phyloP scores from a whole-genome alignment of 345 rosid species.

The Triadica sebifera region DNA sequence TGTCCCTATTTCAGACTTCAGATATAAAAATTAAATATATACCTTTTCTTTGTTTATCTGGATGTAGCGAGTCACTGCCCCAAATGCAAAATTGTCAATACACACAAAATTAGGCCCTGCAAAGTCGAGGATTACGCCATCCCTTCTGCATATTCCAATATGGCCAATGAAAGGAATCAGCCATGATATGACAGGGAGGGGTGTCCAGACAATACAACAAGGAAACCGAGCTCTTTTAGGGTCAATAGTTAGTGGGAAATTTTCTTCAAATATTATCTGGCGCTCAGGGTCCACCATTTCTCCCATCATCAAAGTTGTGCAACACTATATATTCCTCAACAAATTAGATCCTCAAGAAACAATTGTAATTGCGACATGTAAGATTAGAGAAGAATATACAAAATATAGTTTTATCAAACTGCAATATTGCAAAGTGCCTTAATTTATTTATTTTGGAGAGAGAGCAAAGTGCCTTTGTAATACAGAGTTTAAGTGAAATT shows the following conservation, averaged over 20 bases:
- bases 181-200: constrained; percentile 91
- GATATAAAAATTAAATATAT: not conserved
- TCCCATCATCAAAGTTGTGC: constrained; percentile 36
- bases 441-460: too few relatives aligned
- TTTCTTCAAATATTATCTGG: constrained; percentile 39
- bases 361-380: not conserved
- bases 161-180: constrained; percentile 87
- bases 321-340: constrained; percentile 6
- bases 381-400: not conserved
- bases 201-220: constrained; percentile 88
- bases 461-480: too few relatives aligned
- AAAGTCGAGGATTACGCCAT: constrained; percentile 85
- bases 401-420: not conserved
- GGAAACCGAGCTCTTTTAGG: constrained; percentile 72
- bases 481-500: not conserved
- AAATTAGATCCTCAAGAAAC: constrained; percentile 8
- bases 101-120: constrained; percentile 94
- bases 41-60: constrained; percentile 77
- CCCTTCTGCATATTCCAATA: constrained; percentile 83
- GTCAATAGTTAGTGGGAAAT: constrained; percentile 45
- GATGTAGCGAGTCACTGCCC: constrained; percentile 69
- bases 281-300: constrained; percentile 43
- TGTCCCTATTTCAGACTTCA: not conserved
- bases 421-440: not conserved
- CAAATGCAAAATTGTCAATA: constrained; percentile 82